These are phyloP conservation scores for Thalia dealbata DNA, from an alignment of 176 grass and related monocot species.

Conservation along the genomic window DNA sequence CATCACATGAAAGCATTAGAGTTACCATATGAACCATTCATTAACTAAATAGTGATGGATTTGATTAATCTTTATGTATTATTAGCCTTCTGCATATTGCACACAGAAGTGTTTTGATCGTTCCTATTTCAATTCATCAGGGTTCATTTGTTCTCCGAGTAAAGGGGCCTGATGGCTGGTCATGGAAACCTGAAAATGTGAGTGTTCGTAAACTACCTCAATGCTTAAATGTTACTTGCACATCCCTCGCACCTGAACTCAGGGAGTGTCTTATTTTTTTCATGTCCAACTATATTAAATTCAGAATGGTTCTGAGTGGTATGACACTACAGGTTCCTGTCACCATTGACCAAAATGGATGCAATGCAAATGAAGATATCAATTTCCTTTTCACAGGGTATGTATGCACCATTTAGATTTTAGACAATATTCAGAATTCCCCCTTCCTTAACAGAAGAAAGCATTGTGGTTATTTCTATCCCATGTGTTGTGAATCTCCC, in stretches of 20 bases:
- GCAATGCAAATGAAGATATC: constrained; percentile 82
- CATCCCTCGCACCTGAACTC: neutral
- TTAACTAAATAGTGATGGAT: no score
- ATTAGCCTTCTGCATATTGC: no score
- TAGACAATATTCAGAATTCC: neutral
- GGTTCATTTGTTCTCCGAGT: constrained; percentile 86
- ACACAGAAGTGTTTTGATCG: neutral
- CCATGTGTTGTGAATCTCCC: neutral
- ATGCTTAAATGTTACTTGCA: constrained; percentile 4
- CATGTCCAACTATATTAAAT: constrained; percentile 15
- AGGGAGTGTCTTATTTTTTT: constrained; percentile 16
- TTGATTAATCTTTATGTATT: no score
- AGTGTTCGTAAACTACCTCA: constrained; percentile 10
- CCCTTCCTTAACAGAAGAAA: neutral
- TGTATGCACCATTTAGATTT: constrained; percentile 25
- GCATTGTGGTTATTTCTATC: neutral
- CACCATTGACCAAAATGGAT: constrained; percentile 55
- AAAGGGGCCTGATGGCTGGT: constrained; percentile 89
- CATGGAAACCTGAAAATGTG: constrained; percentile 75
- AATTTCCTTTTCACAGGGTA: constrained; percentile 94
- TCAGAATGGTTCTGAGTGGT: neutral
- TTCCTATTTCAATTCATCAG: constrained; percentile 18
- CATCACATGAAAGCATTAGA: no score
- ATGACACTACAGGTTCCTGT: constrained; percentile 49
- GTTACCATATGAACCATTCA: no score